Percentiles rank a stretch among this genome's conserved stretches.
Evolutionary conservation across 257 asterid genomes (phyloP).

Genomic region (Nicotiana knightiana): DNA sequence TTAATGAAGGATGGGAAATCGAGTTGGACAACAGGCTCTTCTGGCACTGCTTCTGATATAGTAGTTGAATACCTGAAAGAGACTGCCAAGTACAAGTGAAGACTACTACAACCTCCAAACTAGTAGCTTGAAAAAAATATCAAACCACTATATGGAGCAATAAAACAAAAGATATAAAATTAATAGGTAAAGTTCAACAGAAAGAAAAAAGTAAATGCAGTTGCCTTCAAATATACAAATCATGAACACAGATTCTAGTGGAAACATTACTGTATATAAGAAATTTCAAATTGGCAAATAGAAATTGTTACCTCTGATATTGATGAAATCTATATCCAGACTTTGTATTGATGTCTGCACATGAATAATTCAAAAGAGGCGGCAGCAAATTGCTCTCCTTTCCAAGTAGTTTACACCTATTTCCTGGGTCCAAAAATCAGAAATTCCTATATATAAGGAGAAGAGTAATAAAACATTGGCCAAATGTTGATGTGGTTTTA

Average conservation of each 20-base stretch:
- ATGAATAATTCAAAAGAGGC: conserved; percentile 21
- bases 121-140: background rate
- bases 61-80: conserved; percentile 76
- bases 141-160: background rate
- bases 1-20: conserved; percentile 49
- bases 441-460: background rate
- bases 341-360: conserved; percentile 12
- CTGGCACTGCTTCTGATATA: conserved; percentile 23
- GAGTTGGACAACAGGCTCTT: conserved; percentile 19
- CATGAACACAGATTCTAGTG: background rate
- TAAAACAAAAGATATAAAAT: background rate
- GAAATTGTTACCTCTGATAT: conserved; percentile 39
- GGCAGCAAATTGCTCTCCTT: conserved; percentile 20
- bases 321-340: conserved; percentile 20
- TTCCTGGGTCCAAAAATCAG: conserved; percentile 13
- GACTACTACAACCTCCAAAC: conserved; percentile 22
- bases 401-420: conserved; percentile 11
- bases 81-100: conserved; percentile 55
- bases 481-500: background rate
- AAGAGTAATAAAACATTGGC: too few relatives aligned
- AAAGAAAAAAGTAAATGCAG: background rate
- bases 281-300: background rate
- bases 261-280: background rate
- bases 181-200: background rate
- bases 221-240: background rate